These are phyloP conservation scores for Echites panduratus DNA, from an alignment of 257 asterid species.

Conservation along the genomic window DNA sequence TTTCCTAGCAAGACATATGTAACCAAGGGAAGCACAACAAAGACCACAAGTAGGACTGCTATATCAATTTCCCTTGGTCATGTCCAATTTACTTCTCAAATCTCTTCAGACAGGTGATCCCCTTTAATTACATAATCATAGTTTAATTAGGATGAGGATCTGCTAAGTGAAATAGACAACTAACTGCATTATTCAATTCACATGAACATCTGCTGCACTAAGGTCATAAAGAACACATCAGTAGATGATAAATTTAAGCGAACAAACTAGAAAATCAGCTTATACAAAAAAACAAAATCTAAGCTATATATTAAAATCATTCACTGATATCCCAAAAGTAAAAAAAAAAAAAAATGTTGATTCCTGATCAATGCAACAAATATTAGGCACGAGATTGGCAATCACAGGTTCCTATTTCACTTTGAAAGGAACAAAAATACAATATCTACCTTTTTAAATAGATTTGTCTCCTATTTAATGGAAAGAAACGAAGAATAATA, in stretches of 20 bases:
- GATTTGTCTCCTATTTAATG: neutral
- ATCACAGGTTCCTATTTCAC: neutral
- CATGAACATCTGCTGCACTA: neutral
- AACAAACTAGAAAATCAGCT: neutral
- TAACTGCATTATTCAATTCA: constrained; percentile 4
- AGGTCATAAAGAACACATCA: neutral
- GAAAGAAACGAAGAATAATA: neutral
- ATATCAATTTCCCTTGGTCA: constrained; percentile 78
- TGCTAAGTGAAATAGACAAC: neutral
- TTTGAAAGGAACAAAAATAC: neutral
- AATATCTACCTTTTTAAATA: neutral
- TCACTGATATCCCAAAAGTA: neutral
- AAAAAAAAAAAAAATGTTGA: neutral
- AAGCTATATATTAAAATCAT: neutral
- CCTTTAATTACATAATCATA: constrained; percentile 25
- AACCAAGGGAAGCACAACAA: constrained; percentile 74
- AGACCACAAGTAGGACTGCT: constrained; percentile 52
- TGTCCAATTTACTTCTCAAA: constrained; percentile 39
- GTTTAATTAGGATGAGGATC: constrained; percentile 9
- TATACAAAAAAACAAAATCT: neutral
- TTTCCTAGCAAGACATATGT: constrained; percentile 64
- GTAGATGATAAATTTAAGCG: neutral
- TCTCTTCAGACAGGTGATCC: constrained; percentile 25
- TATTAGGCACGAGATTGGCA: neutral
- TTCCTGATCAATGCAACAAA: no score